A percentile compares a stretch with the other conserved stretches of the same genome.
These are phyloP conservation scores for Phalaenopsis hybrid DNA, from an alignment of 116 monocot genomes.

Conservation along the genomic window DNA sequence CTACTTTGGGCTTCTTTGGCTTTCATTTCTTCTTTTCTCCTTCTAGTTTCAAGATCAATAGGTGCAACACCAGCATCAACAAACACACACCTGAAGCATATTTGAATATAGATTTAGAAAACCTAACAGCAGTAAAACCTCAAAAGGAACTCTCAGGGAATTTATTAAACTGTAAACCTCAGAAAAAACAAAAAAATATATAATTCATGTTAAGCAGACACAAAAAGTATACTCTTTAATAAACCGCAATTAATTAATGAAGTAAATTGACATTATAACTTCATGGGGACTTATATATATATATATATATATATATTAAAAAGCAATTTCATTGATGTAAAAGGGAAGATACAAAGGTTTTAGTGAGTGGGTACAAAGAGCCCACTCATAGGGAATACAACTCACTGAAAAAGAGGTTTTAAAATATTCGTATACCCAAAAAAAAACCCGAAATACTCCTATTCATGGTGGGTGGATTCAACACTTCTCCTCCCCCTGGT, in stretches of 20 bases:
- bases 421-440: no score
- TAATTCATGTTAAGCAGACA: background rate
- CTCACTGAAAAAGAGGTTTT: no score
- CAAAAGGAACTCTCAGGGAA: background rate
- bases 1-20: constrained; percentile 78
- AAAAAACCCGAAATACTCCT: no score
- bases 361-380: no score
- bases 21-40: constrained; percentile 94
- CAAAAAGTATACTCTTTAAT: background rate
- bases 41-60: constrained; percentile 92
- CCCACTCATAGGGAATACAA: no score
- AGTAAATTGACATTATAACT: no score
- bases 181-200: background rate
- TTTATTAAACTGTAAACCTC: background rate
- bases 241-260: background rate
- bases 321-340: no score
- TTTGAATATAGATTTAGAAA: background rate
- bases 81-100: constrained; percentile 69
- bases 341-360: no score
- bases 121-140: background rate
- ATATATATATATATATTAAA: no score
- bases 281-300: no score
- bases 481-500: no score
- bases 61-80: constrained; percentile 98
- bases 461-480: no score